phyloP scores from a whole-genome alignment of 2,329 filamentous ascomycete species.

The Pseudopithomyces chartarum region DNA sequence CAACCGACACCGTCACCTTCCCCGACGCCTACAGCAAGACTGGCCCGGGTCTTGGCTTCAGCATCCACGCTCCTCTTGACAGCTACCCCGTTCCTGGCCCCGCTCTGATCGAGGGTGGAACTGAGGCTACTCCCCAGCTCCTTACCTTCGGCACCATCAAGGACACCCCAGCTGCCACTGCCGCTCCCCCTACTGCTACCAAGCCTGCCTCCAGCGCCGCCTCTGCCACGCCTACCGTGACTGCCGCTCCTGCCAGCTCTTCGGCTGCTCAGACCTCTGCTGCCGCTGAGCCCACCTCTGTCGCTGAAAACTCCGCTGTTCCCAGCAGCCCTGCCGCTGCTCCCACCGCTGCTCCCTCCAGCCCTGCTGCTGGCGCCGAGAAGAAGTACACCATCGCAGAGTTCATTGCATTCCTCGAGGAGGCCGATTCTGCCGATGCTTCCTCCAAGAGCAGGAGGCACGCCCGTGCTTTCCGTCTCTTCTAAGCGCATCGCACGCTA shows the following conservation, averaged over 20 bases:
- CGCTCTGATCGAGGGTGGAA: conserved; percentile 16
- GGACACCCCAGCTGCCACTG: conserved; percentile 10
- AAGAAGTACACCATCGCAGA: conserved; percentile 6
- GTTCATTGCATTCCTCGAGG: conserved; percentile 6
- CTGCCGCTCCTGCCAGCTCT: not conserved
- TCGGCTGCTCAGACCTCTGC: not conserved
- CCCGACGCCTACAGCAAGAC: conserved; percentile 47
- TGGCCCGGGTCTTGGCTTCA: conserved; percentile 49
- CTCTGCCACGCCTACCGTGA: conserved; percentile 15
- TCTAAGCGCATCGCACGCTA: not conserved
- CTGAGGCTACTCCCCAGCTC: conserved; percentile 13
- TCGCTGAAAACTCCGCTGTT: not conserved
- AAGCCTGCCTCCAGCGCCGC: conserved; percentile 14
- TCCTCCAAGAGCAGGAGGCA: not conserved
- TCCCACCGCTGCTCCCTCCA: not conserved
- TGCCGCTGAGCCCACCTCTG: not conserved
- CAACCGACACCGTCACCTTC: conserved; percentile 53
- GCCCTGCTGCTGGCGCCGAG: not conserved
- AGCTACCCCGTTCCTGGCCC: conserved; percentile 39
- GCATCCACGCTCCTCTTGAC: conserved; percentile 44
- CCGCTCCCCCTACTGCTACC: conserved; percentile 10
- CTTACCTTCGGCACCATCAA: conserved; percentile 14
- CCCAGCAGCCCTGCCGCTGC: not conserved
- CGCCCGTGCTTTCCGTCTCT: conserved; percentile 1
- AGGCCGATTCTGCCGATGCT: conserved; percentile 1